Evolutionary conservation across 352 stramenopile genomes (phyloP).

Genomic region (Globisporangium echinulatum): DNA sequence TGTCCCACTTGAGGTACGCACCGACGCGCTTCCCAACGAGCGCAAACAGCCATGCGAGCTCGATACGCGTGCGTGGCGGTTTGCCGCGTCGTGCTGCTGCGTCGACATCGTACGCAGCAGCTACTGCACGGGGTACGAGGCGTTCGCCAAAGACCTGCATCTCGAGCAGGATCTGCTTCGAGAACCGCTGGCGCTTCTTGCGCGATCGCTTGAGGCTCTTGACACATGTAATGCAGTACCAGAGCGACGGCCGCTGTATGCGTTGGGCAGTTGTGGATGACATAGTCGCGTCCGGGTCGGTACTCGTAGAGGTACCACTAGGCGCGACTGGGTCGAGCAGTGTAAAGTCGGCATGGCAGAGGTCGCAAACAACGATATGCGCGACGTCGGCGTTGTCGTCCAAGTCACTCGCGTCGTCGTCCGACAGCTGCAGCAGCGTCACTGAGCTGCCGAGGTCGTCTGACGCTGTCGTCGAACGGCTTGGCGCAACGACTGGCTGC

Average conservation of each 20-base stretch:
- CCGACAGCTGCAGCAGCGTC: conserved; percentile 24
- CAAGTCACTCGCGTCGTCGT: conserved; percentile 32
- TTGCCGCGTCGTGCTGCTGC: conserved; percentile 38
- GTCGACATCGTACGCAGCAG: conserved; percentile 49
- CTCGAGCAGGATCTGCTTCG: conserved; percentile 81
- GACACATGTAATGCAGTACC: conserved; percentile 66
- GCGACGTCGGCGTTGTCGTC: conserved; percentile 28
- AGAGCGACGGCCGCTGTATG: conserved; percentile 40
- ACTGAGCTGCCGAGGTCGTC: conserved; percentile 5
- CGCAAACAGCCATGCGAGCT: conserved; percentile 46
- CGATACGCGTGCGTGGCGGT: conserved; percentile 32
- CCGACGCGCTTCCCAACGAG: conserved; percentile 65
- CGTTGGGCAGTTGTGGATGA: conserved; percentile 10
- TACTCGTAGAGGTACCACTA: too few species aligned
- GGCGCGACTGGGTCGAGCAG: conserved; percentile 46
- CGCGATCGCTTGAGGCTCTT: conserved; percentile 65
- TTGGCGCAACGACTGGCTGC: conserved; percentile 3
- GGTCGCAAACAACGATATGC: conserved; percentile 68
- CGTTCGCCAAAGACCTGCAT: conserved; percentile 75
- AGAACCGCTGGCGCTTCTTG: conserved; percentile 75
- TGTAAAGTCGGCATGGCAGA: conserved; percentile 69
- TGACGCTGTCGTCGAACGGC: conserved; percentile 1
- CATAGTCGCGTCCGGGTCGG: too few species aligned
- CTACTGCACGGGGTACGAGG: conserved; percentile 45
- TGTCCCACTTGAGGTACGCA: conserved; percentile 67